Evolutionary conservation across 805 yeast species (phyloP).

Genomic region (Lipomyces starkeyi): DNA sequence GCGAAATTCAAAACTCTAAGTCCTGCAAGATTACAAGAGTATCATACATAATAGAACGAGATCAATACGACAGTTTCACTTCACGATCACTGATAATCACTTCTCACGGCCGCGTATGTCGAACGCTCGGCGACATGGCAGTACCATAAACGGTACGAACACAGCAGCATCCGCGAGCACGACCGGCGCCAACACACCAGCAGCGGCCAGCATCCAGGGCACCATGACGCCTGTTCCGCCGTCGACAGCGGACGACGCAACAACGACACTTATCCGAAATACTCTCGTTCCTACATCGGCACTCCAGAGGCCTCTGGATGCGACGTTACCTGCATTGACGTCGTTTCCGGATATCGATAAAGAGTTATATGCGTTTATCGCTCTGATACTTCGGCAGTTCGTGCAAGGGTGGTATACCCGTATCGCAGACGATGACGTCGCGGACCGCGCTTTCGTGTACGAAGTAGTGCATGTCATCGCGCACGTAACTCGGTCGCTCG

Average conservation of each 20-base stretch:
- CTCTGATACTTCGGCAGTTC: slow-evolving; percentile 55
- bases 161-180: background rate
- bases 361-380: slow-evolving; percentile 55
- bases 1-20: background rate
- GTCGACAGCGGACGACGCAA: slow-evolving; percentile 27
- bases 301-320: slow-evolving; percentile 30
- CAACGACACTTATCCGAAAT: slow-evolving; percentile 31
- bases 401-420: slow-evolving; percentile 55
- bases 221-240: background rate
- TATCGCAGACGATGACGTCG: slow-evolving; percentile 45
- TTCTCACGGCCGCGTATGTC: slow-evolving; percentile 15
- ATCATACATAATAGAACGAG: no score
- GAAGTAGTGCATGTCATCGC: slow-evolving; percentile 53
- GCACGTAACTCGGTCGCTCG: slow-evolving; percentile 51
- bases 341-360: slow-evolving; percentile 48
- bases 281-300: slow-evolving; percentile 35
- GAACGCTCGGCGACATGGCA: slow-evolving; percentile 23
- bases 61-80: background rate
- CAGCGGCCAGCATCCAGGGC: background rate
- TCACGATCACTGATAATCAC: background rate
- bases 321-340: slow-evolving; percentile 34
- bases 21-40: no score
- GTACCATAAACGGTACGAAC: slow-evolving; percentile 4
- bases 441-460: slow-evolving; percentile 50
- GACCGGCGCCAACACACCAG: background rate